phyloP scores from a whole-genome alignment of 768 basidiomycete species.

The Cubamyces lactineus region DNA sequence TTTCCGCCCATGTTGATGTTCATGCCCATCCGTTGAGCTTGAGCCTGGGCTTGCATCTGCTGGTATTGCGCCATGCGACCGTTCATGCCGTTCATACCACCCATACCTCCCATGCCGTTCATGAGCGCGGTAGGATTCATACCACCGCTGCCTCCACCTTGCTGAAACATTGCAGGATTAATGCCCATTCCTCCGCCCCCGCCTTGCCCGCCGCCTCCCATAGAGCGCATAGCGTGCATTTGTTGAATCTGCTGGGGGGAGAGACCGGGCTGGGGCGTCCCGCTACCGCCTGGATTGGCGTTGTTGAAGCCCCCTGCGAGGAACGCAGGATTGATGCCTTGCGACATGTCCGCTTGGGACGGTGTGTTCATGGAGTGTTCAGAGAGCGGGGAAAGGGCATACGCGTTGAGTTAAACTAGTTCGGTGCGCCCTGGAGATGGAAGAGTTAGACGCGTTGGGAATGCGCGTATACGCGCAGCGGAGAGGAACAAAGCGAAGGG shows the following conservation, averaged over 20 bases:
- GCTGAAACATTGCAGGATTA: conserved; percentile 24
- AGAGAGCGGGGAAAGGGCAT: not conserved
- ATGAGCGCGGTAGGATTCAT: conserved; percentile 33
- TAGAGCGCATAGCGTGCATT: conserved; percentile 24
- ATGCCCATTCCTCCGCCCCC: conserved; percentile 22
- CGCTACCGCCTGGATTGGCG: conserved; percentile 1
- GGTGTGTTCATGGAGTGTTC: conserved; percentile 12
- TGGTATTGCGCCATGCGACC: conserved; percentile 23
- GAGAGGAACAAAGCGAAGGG: not conserved
- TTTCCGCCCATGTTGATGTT: conserved; percentile 23
- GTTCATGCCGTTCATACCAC: conserved; percentile 20
- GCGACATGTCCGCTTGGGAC: conserved; percentile 23
- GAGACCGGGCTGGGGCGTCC: conserved; percentile 5
- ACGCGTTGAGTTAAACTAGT: too few relatives aligned
- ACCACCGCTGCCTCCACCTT: conserved; percentile 16
- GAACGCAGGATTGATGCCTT: conserved; percentile 28
- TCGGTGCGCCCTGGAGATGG: not conserved
- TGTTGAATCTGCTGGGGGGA: conserved; percentile 28
- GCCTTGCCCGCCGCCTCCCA: conserved; percentile 16
- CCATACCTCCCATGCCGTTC: conserved; percentile 30
- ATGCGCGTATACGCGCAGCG: not conserved
- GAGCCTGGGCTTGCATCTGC: conserved; percentile 25
- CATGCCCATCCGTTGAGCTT: conserved; percentile 23
- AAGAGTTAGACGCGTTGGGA: not conserved
- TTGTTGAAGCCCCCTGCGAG: conserved; percentile 20